Conservation (phyloP, 2,329 filamentous ascomycete species). For the Westerdykella aurantiaca region DNA sequence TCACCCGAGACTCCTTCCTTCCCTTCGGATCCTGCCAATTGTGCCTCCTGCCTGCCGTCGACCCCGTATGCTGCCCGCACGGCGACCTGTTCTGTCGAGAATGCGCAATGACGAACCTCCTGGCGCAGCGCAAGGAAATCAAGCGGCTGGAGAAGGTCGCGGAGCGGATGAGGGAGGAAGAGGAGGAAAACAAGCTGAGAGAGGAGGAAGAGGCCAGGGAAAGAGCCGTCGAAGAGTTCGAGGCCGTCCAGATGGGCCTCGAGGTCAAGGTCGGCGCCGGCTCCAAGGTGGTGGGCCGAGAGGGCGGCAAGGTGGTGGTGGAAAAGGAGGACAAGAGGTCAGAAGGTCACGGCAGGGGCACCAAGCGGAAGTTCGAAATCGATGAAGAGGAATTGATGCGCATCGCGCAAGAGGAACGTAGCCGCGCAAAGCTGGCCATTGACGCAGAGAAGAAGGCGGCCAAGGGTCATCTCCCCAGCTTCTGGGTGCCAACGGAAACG, state of each 20-base stretch:
- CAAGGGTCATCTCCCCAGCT: conserved; percentile 70
- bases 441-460: conserved; percentile 62
- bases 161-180: conserved; percentile 57
- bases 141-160: conserved; percentile 67
- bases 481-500: conserved; percentile 86
- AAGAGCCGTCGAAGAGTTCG: conserved; percentile 74
- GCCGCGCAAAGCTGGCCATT: conserved; percentile 63
- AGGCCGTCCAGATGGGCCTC: conserved; percentile 68
- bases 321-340: conserved; percentile 28
- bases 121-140: conserved; percentile 86
- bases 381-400: conserved; percentile 70
- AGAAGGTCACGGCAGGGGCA: conserved; percentile 35
- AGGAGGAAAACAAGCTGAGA: conserved; percentile 53
- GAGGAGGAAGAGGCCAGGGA: conserved; percentile 64
- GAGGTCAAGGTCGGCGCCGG: conserved; percentile 35
- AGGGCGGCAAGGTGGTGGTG: conserved; percentile 42
- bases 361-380: conserved; percentile 75
- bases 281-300: conserved; percentile 38
- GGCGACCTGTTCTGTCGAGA: conserved; percentile 95
- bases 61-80: conserved; percentile 70
- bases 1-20: conserved; percentile 85
- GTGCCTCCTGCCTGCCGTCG: conserved; percentile 73
- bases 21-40: conserved; percentile 84
- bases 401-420: conserved; percentile 63
- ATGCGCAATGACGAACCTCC: conserved; percentile 85